Base-by-base conservation (phyloP, 306 rosid species). In the Vigna nakashimae region DNA sequence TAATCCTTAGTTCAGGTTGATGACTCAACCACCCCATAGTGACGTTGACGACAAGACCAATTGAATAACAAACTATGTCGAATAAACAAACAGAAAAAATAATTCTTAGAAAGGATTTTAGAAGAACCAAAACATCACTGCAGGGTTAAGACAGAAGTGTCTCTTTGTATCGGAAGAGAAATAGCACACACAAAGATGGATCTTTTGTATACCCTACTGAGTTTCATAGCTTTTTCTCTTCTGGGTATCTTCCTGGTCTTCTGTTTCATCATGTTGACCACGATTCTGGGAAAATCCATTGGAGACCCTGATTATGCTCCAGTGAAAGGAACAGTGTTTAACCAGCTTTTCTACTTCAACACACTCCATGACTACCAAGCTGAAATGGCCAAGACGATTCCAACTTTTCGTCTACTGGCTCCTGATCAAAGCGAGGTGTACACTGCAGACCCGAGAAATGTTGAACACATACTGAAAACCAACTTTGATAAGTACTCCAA, bases 391-490 rank as follows among this genome's bases (percentile, higher is more conserved):
- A 83, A 78, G 48, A 68, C 84, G 20, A 45, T 40, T 2, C 78
- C 79, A 38, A 93, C 94, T 40, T 81, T 79, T 51, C 77, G 93
- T 79, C 72, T 88, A 4, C 80, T 93, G 3, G 69, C 82, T 4
- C 80, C 83, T 2, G 56, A 18, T 9, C 75, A 65, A 18, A 93
- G 93, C 66, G 80, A 73, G 13, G 0, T 88, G 40, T 89, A 87
- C 82, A 93, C 97, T 0, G 9, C 78, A 1, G 90, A 93, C 42
- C 34, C 67, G 0, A 26, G 82, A 75, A 93, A 89, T 50, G 20
- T 91, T 8, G 94, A 93, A 45, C 90, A 93, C 38, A 13, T 93
- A 3, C 26, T 89, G 45, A 86, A 80, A 79, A 76, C 83, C 9
- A 82, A 72, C 12, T 91, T 91, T 46, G 73, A 75, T 1, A 79